A percentile compares a stretch with the other conserved stretches of the same genome.
These are phyloP conservation scores for Eucalyptus tenuipes DNA, from an alignment of 345 rosid genomes.

Conservation along the genomic window DNA sequence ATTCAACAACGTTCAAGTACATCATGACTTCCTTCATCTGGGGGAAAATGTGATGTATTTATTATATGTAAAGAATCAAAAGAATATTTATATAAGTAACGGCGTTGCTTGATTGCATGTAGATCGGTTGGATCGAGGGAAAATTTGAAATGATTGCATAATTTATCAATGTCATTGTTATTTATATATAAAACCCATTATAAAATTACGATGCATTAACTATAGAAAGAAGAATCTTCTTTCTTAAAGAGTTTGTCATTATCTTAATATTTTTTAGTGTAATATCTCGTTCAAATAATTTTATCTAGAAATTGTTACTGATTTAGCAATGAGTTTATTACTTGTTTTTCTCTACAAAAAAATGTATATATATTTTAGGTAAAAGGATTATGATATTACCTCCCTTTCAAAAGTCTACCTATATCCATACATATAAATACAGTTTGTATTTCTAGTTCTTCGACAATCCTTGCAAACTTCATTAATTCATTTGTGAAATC, in stretches of 20 bases:
- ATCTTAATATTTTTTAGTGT: not conserved
- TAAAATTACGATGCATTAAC: not conserved
- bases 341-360: not conserved
- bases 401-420: not conserved
- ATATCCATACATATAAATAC: not conserved
- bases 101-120: not conserved
- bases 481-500: not conserved
- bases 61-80: not conserved
- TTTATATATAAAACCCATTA: not conserved
- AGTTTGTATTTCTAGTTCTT: not conserved
- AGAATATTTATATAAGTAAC: not conserved
- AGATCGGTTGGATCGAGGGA: not conserved
- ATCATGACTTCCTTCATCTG: not conserved
- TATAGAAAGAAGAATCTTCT: not conserved
- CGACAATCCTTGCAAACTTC: not conserved
- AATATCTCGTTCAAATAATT: not conserved
- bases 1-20: not conserved
- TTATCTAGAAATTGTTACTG: not conserved
- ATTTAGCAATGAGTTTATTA: not conserved
- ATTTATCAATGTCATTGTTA: not conserved
- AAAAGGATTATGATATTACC: not conserved
- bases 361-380: not conserved
- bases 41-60: not conserved
- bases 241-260: not conserved
- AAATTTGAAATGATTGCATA: not conserved